Percentiles rank a stretch among this genome's conserved stretches.
These are phyloP conservation scores for Spergularia bocconei DNA, from an alignment of 148 eudicot species.

Conservation along the genomic window DNA sequence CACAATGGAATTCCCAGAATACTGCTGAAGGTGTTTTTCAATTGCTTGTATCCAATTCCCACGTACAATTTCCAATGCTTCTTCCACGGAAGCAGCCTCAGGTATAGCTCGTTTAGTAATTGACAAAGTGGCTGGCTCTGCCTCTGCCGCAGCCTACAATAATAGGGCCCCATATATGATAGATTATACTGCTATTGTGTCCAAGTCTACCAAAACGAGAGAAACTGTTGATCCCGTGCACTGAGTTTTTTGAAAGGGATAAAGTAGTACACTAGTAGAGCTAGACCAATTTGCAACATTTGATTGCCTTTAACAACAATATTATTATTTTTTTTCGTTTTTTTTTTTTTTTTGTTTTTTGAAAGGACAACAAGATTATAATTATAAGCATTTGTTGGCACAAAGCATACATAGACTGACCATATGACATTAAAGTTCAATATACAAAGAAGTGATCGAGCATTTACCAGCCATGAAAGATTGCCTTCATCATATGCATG, in stretches of 20 bases:
- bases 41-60: conserved; percentile 90
- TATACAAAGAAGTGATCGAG: not conserved
- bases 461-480: conserved; percentile 95
- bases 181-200: too few relatives aligned
- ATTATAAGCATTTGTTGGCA: not conserved
- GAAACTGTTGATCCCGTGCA: too few relatives aligned
- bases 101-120: conserved; percentile 79
- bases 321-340: too few relatives aligned
- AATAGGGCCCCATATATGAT: conserved; percentile 7
- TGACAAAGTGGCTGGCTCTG: conserved; percentile 92
- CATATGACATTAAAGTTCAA: not conserved
- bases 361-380: not conserved
- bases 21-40: conserved; percentile 64
- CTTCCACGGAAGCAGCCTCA: conserved; percentile 72
- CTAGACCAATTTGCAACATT: not conserved
- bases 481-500: conserved; percentile 99
- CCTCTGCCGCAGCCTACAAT: conserved; percentile 97
- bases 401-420: not conserved
- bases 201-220: too few relatives aligned
- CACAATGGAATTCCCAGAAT: conserved; percentile 45
- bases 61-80: conserved; percentile 83
- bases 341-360: too few relatives aligned
- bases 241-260: too few relatives aligned
- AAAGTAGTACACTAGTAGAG: too few relatives aligned
- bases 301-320: not conserved